These are phyloP conservation scores for Drechslerella dactyloides DNA, from an alignment of 2,329 filamentous ascomycete species.

Conservation along the genomic window DNA sequence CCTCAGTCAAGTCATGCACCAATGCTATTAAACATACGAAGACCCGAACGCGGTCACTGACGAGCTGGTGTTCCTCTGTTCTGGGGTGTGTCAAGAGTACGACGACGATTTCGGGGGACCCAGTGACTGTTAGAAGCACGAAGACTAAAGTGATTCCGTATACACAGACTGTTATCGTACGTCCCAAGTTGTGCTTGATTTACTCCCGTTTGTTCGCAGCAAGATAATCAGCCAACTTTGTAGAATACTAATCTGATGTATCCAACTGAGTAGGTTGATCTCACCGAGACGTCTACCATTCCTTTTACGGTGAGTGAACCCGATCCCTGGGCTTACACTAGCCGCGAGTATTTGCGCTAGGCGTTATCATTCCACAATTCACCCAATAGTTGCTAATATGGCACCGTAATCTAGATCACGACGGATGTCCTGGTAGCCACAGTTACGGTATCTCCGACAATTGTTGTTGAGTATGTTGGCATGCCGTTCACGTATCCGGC, in stretches of 20 bases:
- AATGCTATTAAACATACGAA: conserved; percentile 31
- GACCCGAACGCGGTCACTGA: conserved; percentile 21
- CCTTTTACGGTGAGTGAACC: too few species aligned
- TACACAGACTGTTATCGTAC: conserved; percentile 9
- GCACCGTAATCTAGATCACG: too few species aligned
- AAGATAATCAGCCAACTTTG: too few species aligned
- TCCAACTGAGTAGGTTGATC: too few species aligned
- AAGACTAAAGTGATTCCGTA: conserved; percentile 12
- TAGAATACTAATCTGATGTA: too few species aligned
- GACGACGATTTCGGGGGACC: conserved; percentile 27
- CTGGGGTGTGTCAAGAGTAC: conserved; percentile 34
- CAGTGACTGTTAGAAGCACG: conserved; percentile 23
- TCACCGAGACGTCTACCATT: too few species aligned
- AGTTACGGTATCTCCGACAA: conserved; percentile 13
- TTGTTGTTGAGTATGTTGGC: conserved; percentile 27
- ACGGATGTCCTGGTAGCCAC: conserved; percentile 5
- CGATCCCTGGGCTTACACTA: too few species aligned
- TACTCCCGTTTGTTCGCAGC: too few species aligned
- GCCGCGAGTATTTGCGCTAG: too few species aligned
- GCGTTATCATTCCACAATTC: too few species aligned
- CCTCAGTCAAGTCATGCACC: conserved; percentile 22
- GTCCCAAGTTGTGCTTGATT: too few species aligned
- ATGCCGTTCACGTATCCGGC: neutral
- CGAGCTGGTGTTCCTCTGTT: conserved; percentile 37
- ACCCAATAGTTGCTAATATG: too few species aligned